A percentile compares a stretch with the other conserved stretches of the same genome.
Evolutionary conservation across 2,329 filamentous ascomycete genomes (phyloP).

Genomic region (Colletotrichum sp.): DNA sequence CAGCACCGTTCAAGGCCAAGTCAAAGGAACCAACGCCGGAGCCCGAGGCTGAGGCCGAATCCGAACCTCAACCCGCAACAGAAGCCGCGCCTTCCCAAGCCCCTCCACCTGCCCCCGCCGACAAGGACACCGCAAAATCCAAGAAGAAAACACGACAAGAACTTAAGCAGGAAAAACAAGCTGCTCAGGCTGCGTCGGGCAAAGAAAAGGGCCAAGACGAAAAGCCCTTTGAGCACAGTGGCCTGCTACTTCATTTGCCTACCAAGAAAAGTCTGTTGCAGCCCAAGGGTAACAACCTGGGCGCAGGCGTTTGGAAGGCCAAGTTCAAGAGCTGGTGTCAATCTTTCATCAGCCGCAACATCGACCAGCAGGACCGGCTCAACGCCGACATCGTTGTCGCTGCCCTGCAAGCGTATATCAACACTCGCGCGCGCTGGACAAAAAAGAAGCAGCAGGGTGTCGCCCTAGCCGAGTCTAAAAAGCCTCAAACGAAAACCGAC

Average conservation of each 20-base stretch:
- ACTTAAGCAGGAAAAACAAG: background rate
- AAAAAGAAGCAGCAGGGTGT: conserved; percentile 4
- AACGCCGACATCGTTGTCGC: conserved; percentile 4
- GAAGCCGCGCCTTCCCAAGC: background rate
- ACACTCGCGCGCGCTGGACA: background rate
- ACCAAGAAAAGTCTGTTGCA: conserved; percentile 11
- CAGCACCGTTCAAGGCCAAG: background rate
- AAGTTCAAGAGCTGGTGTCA: conserved; percentile 39
- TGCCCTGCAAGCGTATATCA: conserved; percentile 8
- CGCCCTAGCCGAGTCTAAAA: background rate
- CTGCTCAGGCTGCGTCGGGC: background rate
- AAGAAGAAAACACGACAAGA: background rate
- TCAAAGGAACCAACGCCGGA: background rate
- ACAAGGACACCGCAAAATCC: background rate
- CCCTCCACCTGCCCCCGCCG: background rate
- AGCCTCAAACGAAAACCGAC: conserved; percentile 4
- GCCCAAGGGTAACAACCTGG: conserved; percentile 11
- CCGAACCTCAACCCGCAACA: background rate
- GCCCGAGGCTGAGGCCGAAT: background rate
- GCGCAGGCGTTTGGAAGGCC: conserved; percentile 29
- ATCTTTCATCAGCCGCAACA: conserved; percentile 27
- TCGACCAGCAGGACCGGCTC: conserved; percentile 5
- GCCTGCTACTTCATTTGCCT: background rate
- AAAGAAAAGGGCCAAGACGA: conserved; percentile 3
- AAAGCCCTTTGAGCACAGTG: background rate